Evolutionary conservation across 768 basidiomycete species (phyloP), one percentile per base, ranked within the genome.

Genomic region (Agaricus subrufescens): DNA sequence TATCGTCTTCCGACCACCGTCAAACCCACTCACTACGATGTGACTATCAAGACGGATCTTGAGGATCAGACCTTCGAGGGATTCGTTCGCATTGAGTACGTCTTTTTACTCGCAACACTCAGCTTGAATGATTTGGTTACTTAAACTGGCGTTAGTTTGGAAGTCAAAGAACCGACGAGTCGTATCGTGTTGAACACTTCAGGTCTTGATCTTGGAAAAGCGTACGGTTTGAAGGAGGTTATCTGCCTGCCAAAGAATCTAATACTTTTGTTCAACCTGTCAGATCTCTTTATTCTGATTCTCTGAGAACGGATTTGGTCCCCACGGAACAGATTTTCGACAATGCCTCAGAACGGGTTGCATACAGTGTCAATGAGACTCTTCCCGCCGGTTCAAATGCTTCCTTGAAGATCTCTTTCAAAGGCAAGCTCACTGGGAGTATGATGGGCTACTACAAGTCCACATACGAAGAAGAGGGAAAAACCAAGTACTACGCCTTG

Each of bases 401-500:
- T 37, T 81, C 84, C 60, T 68, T 98, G 51, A 83, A 77, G 60
- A 71, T 94, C 51, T 74, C 75, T 2, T 97, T 90, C 72, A 75
- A 71, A 19, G 86, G 84, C 11, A 75, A 81, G 62, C 75, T 98
- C 45, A 83, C 78, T 2, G 79, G 78, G 40, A 76, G 73, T 54
- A 89, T 97, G 92, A 81, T 81, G 65, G 94, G 92, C 27, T 93
- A 94, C 69, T 94, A 94, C 73, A 80, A 80, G 59, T 83, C 86
- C 30, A 70, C 79, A 11, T 85, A 78, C 67, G 81, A 87, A 65
- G 67, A 80, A 42, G 79, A 84, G 47, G 86, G 85, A 31, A 78
- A 83, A 61, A 82, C 80, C 61, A 81, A 82, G 64, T 74, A 80
- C 58, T 89, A 90, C 66, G 79, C 87, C 30, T 74, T 98, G 51